Evolutionary conservation across 2,329 filamentous ascomycete species (phyloP).

Genomic region (Pochonia chlamydosporia): DNA sequence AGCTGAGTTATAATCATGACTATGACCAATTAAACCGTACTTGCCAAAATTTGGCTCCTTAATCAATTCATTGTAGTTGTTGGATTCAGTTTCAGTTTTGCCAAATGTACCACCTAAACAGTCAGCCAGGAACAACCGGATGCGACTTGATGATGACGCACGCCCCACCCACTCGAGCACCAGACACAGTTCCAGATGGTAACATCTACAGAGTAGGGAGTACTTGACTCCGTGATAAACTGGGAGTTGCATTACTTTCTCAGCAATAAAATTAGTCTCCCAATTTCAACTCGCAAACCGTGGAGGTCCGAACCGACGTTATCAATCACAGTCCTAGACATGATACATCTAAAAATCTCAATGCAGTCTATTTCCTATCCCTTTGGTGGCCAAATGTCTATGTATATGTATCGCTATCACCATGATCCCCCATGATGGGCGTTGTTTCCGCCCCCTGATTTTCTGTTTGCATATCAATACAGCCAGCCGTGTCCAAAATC

Average conservation of each 20-base stretch:
- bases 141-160: conserved; percentile 8
- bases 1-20: too few relatives aligned
- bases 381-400: conserved; percentile 3
- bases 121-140: not conserved
- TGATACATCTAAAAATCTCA: conserved; percentile 1
- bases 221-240: not conserved
- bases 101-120: too few relatives aligned
- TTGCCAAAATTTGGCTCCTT: too few relatives aligned
- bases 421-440: not conserved
- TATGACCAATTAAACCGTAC: too few relatives aligned
- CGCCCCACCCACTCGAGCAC: not conserved
- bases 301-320: not conserved
- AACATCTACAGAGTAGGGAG: not conserved
- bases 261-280: too few relatives aligned
- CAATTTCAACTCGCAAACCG: too few relatives aligned
- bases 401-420: not conserved
- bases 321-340: conserved; percentile 11
- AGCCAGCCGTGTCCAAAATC: conserved; percentile 3
- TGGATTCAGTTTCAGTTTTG: too few relatives aligned
- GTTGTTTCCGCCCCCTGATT: not conserved
- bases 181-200: too few relatives aligned
- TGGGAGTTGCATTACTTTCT: too few relatives aligned
- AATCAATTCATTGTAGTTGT: too few relatives aligned
- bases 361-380: conserved; percentile 4
- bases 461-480: conserved; percentile 4